These are phyloP conservation scores for Waltiozyma sp. DNA, from an alignment of 1,139 yeast genomes.

Conservation along the genomic window DNA sequence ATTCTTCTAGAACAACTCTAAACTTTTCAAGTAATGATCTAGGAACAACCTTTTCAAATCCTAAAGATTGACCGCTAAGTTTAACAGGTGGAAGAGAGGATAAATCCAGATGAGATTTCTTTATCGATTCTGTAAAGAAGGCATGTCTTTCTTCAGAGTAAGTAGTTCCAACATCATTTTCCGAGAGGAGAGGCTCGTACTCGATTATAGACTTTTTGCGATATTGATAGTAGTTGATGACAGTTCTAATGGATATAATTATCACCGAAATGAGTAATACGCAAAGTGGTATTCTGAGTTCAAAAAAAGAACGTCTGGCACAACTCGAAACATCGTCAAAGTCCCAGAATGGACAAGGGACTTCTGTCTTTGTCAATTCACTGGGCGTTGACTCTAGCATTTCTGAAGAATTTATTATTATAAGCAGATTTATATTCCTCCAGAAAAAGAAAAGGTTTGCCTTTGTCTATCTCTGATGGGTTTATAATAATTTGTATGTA, in stretches of 20 bases:
- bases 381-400: not conserved
- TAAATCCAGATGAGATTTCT: constrained; percentile 22
- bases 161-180: not conserved
- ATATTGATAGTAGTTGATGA: constrained; percentile 4
- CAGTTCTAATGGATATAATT: constrained; percentile 2
- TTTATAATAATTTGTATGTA: too few relatives aligned
- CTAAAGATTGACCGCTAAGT: constrained; percentile 45
- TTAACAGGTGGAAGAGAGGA: constrained; percentile 21
- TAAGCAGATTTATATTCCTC: not conserved
- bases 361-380: not conserved
- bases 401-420: not conserved
- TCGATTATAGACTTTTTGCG: not conserved
- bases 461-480: too few relatives aligned
- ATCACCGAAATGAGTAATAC: constrained; percentile 7
- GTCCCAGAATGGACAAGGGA: constrained; percentile 22
- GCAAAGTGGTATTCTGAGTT: constrained; percentile 14
- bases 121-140: constrained; percentile 13
- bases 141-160: constrained; percentile 1
- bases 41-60: constrained; percentile 30
- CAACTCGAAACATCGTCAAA: constrained; percentile 26
- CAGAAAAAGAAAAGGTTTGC: not conserved
- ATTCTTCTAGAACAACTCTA: constrained; percentile 38
- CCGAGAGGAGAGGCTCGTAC: not conserved
- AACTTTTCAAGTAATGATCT: constrained; percentile 40
- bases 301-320: constrained; percentile 17